A percentile compares a stretch with the other conserved stretches of the same genome.
phyloP scores from a whole-genome alignment of 208 protist genomes.

The Acanthamoeba triangularis region DNA sequence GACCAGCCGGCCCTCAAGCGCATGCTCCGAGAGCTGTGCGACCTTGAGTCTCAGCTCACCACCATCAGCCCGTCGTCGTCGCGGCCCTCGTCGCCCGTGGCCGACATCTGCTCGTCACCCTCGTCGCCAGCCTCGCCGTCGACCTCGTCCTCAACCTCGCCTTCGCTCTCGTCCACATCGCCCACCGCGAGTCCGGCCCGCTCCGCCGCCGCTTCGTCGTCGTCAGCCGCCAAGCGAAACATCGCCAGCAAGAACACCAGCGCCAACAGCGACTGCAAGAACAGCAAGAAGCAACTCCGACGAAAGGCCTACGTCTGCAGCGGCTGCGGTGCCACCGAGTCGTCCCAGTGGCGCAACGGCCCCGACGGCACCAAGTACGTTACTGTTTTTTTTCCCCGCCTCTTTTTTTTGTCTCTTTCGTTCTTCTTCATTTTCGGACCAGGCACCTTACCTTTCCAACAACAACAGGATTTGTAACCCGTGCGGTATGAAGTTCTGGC shows the following conservation, averaged over 20 bases:
- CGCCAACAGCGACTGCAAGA: neutral
- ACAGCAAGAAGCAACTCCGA: neutral
- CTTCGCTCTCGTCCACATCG: neutral
- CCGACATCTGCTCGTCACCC: neutral
- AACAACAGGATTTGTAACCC: slow-evolving; percentile 8
- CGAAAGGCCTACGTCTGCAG: neutral
- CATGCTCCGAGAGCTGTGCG: neutral
- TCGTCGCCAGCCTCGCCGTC: neutral
- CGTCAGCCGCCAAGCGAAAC: neutral
- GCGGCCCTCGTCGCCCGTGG: neutral
- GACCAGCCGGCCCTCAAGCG: slow-evolving; percentile 32
- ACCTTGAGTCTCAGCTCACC: slow-evolving; percentile 29
- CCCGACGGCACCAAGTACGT: slow-evolving; percentile 36
- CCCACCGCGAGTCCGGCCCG: neutral
- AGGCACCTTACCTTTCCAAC: neutral
- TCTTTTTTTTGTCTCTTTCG: neutral
- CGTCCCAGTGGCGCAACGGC: slow-evolving; percentile 16
- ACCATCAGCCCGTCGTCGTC: slow-evolving; percentile 13
- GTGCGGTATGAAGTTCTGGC: slow-evolving; percentile 35
- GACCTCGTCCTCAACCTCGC: neutral
- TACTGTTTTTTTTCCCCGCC: neutral
- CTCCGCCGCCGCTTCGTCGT: neutral
- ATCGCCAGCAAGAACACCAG: neutral
- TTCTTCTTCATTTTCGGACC: neutral
- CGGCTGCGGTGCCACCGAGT: slow-evolving; percentile 32